Conservation (phyloP, 306 rosid genomes). For the Elaeagnus macrophylla region DNA sequence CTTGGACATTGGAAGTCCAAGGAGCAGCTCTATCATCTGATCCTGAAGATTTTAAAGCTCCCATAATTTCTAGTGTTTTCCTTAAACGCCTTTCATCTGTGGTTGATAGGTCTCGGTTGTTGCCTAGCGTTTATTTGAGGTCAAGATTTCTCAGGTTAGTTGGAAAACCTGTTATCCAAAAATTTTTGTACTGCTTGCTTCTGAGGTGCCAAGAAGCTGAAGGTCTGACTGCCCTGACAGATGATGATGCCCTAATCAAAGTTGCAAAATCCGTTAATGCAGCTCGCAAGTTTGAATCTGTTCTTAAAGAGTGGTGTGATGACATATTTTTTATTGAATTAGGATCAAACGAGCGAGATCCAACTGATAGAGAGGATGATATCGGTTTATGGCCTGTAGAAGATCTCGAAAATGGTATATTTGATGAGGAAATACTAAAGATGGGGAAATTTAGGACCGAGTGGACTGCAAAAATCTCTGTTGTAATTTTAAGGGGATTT, state of each 20-base stretch:
- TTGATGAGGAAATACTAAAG: constrained; percentile 55
- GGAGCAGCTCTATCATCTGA: constrained; percentile 35
- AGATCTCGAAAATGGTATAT: constrained; percentile 37
- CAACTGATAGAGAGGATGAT: constrained; percentile 17
- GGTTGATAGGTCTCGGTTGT: constrained; percentile 62
- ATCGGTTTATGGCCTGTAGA: constrained; percentile 18
- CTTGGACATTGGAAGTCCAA: constrained; percentile 66
- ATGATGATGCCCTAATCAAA: constrained; percentile 70
- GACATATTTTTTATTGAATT: constrained; percentile 75
- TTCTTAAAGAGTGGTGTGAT: constrained; percentile 78
- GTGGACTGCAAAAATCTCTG: constrained; percentile 72
- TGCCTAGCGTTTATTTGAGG: constrained; percentile 52
- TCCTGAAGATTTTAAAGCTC: constrained; percentile 70
- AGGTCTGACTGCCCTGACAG: constrained; percentile 80
- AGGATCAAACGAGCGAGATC: constrained; percentile 32
- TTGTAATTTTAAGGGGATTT: constrained; percentile 76
- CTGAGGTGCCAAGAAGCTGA: constrained; percentile 96
- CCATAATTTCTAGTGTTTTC: constrained; percentile 52
- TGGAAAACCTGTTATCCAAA: constrained; percentile 53
- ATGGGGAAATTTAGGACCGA: constrained; percentile 58
- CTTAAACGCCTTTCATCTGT: constrained; percentile 50
- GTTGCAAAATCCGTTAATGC: constrained; percentile 79
- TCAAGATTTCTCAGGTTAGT: constrained; percentile 66
- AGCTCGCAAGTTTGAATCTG: constrained; percentile 58
- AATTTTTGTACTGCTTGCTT: constrained; percentile 44